Evolutionary conservation across 176 grass and related monocot genomes (phyloP).

Genomic region (Triticum timopheevii): DNA sequence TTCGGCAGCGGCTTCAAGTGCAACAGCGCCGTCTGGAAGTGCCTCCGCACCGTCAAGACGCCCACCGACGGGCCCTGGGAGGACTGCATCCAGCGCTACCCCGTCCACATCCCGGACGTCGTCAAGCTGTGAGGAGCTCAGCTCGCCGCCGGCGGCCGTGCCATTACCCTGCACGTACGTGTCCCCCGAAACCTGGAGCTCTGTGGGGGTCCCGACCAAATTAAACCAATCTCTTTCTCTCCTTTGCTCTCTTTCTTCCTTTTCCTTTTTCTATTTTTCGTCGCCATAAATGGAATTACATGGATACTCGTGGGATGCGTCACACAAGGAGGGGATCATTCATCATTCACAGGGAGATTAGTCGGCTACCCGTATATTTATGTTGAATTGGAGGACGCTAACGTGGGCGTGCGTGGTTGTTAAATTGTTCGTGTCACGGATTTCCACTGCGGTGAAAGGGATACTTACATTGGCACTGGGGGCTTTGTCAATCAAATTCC

Average conservation of each 20-base stretch:
- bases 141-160: not conserved
- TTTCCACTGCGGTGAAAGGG: conserved; percentile 23
- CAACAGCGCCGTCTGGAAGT: conserved; percentile 98
- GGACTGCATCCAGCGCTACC: conserved; percentile 73
- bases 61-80: conserved; percentile 73
- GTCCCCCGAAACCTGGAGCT: conserved; percentile 8
- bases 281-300: not conserved
- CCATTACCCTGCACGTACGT: conserved; percentile 21
- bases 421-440: conserved; percentile 1
- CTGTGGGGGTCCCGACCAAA: not conserved
- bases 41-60: conserved; percentile 57
- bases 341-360: conserved; percentile 30
- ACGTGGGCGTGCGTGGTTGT: conserved; percentile 4
- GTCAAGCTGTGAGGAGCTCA: conserved; percentile 61
- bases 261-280: not conserved
- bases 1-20: conserved; percentile 93
- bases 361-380: not conserved
- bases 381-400: conserved; percentile 16
- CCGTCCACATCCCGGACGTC: conserved; percentile 73
- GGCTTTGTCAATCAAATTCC: conserved; percentile 12
- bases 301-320: conserved; percentile 25
- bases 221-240: not conserved
- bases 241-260: not conserved
- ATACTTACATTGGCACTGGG: not conserved
- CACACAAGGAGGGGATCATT: conserved; percentile 26